Percentiles rank a stretch among this genome's conserved stretches.
Conservation (phyloP, 768 basidiomycete species). For the Leccinum incarnatum region DNA sequence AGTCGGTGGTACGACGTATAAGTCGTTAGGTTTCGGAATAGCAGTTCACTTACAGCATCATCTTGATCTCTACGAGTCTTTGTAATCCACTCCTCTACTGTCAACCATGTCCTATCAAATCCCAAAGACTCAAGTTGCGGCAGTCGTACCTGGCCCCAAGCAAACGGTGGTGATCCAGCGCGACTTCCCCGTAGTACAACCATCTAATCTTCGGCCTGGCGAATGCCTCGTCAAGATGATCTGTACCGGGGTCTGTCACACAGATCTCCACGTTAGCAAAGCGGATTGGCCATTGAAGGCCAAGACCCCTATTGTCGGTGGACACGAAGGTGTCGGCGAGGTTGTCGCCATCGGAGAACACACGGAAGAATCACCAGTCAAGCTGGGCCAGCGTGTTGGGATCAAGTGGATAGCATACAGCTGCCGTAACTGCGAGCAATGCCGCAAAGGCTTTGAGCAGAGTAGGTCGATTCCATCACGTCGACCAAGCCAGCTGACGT, state of each 20-base stretch:
- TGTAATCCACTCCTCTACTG: background rate
- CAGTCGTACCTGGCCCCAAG: conserved; percentile 33
- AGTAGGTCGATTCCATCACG: conserved; percentile 39
- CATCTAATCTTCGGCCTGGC: conserved; percentile 56
- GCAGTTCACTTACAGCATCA: background rate
- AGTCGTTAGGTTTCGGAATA: background rate
- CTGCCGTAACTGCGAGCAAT: conserved; percentile 74
- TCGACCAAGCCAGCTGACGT: background rate
- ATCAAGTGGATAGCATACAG: conserved; percentile 80
- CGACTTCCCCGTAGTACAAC: conserved; percentile 56
- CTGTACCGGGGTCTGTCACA: conserved; percentile 84
- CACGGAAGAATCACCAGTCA: conserved; percentile 57
- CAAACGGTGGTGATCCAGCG: conserved; percentile 32
- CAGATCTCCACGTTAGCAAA: conserved; percentile 71
- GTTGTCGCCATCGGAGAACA: conserved; percentile 77
- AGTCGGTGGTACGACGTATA: background rate
- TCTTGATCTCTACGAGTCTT: background rate
- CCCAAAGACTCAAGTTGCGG: conserved; percentile 43
- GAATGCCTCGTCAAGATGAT: conserved; percentile 76
- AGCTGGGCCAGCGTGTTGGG: conserved; percentile 77
- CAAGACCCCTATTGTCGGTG: conserved; percentile 67
- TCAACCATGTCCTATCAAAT: conserved; percentile 22
- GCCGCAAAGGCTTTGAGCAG: conserved; percentile 74
- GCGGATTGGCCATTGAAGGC: conserved; percentile 81
- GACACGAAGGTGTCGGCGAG: conserved; percentile 82